phyloP scores from a whole-genome alignment of 768 basidiomycete genomes.

The Tricholoma saponaceum region DNA sequence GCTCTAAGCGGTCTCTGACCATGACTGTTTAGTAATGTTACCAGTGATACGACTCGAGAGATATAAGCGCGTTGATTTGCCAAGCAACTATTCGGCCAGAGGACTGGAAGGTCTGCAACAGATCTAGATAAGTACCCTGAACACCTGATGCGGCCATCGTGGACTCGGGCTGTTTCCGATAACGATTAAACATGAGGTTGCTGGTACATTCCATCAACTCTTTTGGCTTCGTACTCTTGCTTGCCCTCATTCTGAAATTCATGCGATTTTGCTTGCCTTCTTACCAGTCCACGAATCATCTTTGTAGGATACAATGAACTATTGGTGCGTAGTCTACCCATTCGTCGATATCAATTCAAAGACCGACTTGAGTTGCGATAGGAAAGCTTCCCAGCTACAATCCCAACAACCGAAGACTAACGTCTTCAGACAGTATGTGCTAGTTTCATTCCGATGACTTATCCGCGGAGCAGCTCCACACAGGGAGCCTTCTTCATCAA shows the following conservation, averaged over 20 bases:
- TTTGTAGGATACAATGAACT: not conserved
- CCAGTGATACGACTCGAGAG: too few relatives aligned
- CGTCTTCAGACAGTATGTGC: not conserved
- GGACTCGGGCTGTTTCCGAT: not conserved
- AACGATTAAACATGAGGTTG: conserved; percentile 1
- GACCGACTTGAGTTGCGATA: not conserved
- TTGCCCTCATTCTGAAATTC: not conserved
- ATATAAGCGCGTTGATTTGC: too few relatives aligned
- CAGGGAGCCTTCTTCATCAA: not conserved
- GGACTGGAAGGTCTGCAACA: too few relatives aligned
- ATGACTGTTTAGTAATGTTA: too few relatives aligned
- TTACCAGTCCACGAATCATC: not conserved
- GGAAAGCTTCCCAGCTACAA: not conserved
- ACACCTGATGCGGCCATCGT: too few relatives aligned
- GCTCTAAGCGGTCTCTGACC: too few relatives aligned
- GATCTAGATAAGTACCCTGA: too few relatives aligned
- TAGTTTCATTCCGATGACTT: not conserved
- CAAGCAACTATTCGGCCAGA: too few relatives aligned
- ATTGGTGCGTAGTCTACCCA: not conserved
- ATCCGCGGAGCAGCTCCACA: not conserved
- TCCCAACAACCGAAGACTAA: not conserved
- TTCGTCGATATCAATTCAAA: not conserved
- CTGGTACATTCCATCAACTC: not conserved
- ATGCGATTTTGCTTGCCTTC: not conserved
- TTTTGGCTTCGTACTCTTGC: not conserved